These are phyloP conservation scores for Aureobasidium sp. DNA, from an alignment of 2,329 filamentous ascomycete species.

Conservation along the genomic window DNA sequence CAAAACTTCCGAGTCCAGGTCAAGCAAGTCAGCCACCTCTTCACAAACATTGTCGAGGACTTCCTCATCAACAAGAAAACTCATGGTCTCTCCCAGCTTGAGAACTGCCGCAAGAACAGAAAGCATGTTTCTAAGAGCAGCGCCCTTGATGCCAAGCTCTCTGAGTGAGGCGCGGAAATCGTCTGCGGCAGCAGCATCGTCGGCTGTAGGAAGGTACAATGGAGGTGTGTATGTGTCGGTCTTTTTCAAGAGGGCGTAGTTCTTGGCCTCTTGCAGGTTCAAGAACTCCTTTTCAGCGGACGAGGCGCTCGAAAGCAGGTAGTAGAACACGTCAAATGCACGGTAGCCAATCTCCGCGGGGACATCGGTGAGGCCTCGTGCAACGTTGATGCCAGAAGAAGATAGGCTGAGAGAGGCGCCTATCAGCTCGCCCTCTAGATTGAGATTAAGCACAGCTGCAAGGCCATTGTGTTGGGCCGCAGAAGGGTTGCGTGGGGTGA, in stretches of 20 bases:
- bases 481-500: constrained; percentile 85
- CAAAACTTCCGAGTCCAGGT: constrained; percentile 78
- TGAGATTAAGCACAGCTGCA: constrained; percentile 73
- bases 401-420: constrained; percentile 72
- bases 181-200: constrained; percentile 86
- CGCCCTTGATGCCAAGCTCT: constrained; percentile 87
- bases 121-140: constrained; percentile 72
- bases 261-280: constrained; percentile 66
- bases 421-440: constrained; percentile 70
- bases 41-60: constrained; percentile 79
- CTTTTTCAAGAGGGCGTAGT: constrained; percentile 70
- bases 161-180: constrained; percentile 85
- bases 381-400: constrained; percentile 79
- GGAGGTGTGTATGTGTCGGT: constrained; percentile 83
- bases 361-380: constrained; percentile 70
- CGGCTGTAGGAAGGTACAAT: constrained; percentile 81
- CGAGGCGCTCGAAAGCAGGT: constrained; percentile 84
- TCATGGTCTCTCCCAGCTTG: constrained; percentile 85
- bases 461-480: constrained; percentile 72
- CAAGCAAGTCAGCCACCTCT: constrained; percentile 79
- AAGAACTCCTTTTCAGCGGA: constrained; percentile 84
- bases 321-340: constrained; percentile 97
- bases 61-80: constrained; percentile 78
- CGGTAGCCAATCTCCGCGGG: constrained; percentile 74
- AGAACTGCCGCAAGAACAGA: constrained; percentile 78